Evolutionary conservation across 108 stramenopile genomes (phyloP).

Genomic region (Craspedostauros australis): DNA sequence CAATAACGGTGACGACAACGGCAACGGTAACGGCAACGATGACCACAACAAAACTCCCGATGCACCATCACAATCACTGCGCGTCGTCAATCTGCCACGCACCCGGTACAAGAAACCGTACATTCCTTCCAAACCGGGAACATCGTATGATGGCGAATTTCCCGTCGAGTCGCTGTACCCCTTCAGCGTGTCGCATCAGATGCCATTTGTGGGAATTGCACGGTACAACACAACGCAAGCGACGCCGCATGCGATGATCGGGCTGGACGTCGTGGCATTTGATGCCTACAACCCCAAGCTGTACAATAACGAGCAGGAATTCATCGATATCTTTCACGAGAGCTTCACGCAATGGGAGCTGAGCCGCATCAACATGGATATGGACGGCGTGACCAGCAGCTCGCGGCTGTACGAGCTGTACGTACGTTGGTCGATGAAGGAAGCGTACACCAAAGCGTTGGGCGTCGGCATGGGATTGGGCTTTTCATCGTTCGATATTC

Average conservation of each 20-base stretch:
- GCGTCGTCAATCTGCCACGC: conserved; percentile 53
- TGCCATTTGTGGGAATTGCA: conserved; percentile 63
- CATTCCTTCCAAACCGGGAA: conserved; percentile 44
- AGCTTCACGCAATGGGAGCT: conserved; percentile 58
- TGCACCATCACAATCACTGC: no score
- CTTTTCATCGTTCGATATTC: conserved; percentile 56
- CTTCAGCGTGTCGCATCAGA: conserved; percentile 75
- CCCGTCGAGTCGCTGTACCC: conserved; percentile 22
- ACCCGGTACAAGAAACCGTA: conserved; percentile 64
- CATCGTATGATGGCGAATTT: no score
- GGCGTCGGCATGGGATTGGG: conserved; percentile 61
- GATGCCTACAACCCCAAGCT: conserved; percentile 27
- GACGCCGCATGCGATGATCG: conserved; percentile 17
- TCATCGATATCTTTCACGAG: conserved; percentile 43
- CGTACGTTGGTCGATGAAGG: conserved; percentile 78
- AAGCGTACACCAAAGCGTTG: conserved; percentile 80
- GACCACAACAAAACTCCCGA: not conserved
- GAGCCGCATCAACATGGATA: conserved; percentile 43
- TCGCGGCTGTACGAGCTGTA: conserved; percentile 51
- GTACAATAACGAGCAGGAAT: conserved; percentile 42
- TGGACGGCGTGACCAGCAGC: no score
- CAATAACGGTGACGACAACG: not conserved
- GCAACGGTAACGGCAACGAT: not conserved
- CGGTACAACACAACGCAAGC: conserved; percentile 9
- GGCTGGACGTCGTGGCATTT: conserved; percentile 69